Percentiles rank a stretch among this genome's conserved stretches.
phyloP scores from a whole-genome alignment of 148 eudicot species.

The Vaccinium vitisidaea region DNA sequence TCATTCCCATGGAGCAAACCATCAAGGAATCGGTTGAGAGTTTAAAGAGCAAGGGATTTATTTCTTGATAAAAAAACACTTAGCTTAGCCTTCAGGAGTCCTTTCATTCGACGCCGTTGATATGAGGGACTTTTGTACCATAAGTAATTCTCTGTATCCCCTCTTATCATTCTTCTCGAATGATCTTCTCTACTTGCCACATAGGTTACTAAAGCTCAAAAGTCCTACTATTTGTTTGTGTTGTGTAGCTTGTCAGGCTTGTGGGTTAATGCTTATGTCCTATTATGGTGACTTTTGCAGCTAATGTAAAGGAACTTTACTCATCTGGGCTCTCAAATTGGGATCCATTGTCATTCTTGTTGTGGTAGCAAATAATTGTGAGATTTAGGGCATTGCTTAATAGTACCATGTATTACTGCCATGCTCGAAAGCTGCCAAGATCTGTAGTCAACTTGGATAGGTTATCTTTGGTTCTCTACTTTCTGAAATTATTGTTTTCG shows the following conservation, averaged over 20 bases:
- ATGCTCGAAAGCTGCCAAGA: background rate
- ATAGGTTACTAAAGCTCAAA: too few relatives aligned
- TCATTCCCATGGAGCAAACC: conserved; percentile 73
- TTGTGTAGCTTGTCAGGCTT: too few relatives aligned
- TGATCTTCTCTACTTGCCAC: too few relatives aligned
- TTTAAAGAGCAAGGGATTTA: conserved; percentile 68
- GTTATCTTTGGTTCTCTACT: too few relatives aligned
- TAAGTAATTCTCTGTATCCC: background rate
- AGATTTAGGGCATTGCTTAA: background rate
- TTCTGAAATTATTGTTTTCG: too few relatives aligned
- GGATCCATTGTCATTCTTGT: background rate
- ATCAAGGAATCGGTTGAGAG: conserved; percentile 82
- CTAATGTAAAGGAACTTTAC: conserved; percentile 64
- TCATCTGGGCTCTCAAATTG: background rate
- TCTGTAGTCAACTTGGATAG: background rate
- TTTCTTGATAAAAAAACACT: conserved; percentile 35
- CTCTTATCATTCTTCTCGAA: too few relatives aligned
- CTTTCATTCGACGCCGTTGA: background rate
- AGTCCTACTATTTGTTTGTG: too few relatives aligned
- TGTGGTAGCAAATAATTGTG: background rate
- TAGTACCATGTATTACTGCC: background rate
- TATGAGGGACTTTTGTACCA: background rate
- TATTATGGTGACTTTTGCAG: conserved; percentile 38
- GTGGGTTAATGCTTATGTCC: background rate
- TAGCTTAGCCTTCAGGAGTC: background rate